These are phyloP conservation scores for Tuber melanosporum DNA, from an alignment of 495 filamentous ascomycete species.

Conservation along the genomic window DNA sequence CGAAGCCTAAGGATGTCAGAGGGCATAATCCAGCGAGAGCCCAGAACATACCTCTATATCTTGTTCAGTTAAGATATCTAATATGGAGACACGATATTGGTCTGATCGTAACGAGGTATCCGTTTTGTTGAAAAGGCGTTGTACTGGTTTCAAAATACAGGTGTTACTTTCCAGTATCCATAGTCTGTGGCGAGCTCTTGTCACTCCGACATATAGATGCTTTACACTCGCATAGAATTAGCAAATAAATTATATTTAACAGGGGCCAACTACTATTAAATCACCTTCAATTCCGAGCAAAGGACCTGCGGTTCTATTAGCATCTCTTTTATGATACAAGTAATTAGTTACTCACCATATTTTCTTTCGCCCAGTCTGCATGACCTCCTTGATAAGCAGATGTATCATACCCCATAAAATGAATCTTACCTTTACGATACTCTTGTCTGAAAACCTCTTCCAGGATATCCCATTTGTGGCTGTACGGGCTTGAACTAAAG, in stretches of 20 bases:
- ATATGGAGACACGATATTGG: slow-evolving; percentile 7
- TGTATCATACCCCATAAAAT: not conserved
- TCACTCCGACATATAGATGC: slow-evolving; percentile 24
- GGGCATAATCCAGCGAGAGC: not conserved
- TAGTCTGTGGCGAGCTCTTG: slow-evolving; percentile 12
- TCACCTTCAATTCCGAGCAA: slow-evolving; percentile 23
- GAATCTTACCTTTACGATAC: not conserved
- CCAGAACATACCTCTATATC: not conserved
- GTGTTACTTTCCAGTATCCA: slow-evolving; percentile 20
- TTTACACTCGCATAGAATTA: not conserved
- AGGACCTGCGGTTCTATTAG: slow-evolving; percentile 13
- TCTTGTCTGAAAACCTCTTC: not conserved
- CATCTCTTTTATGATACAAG: not conserved
- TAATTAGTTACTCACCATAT: slow-evolving; percentile 14
- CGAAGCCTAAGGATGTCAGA: slow-evolving; percentile 11
- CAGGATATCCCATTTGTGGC: slow-evolving; percentile 7
- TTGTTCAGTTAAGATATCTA: slow-evolving; percentile 9
- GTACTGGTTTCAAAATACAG: not conserved
- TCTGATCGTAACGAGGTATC: not conserved
- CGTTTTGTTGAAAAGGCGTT: slow-evolving; percentile 11
- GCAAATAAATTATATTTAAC: not conserved
- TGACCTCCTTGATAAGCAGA: not conserved
- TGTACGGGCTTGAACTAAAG: slow-evolving; percentile 17
- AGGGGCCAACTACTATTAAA: no score
- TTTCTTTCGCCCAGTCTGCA: not conserved